Percentiles rank a stretch among this genome's conserved stretches.
phyloP scores from a whole-genome alignment of 2,329 filamentous ascomycete genomes.

The Cordyceps javanica region DNA sequence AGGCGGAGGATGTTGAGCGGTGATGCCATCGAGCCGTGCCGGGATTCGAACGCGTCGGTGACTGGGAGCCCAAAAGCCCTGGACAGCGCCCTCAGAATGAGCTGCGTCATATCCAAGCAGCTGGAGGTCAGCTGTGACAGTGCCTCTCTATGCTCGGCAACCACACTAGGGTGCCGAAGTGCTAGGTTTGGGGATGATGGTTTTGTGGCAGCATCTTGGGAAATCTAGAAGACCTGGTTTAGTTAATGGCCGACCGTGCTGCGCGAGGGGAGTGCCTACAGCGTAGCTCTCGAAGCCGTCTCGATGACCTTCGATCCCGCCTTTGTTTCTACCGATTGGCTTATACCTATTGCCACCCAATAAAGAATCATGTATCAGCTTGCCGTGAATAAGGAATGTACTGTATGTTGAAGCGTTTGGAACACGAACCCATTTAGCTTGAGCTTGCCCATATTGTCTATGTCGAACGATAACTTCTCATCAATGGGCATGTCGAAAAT shows the following conservation, averaged over 20 bases:
- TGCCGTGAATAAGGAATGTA: neutral
- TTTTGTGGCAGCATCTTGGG: no score
- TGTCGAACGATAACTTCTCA: neutral
- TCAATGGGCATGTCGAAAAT: neutral
- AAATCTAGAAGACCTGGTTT: neutral
- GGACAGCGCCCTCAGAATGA: neutral
- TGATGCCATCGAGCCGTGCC: neutral
- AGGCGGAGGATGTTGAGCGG: neutral
- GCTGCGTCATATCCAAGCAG: neutral
- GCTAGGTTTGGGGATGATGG: neutral
- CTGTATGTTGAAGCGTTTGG: neutral
- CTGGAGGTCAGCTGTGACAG: neutral
- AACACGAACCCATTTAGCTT: neutral
- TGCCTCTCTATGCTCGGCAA: neutral
- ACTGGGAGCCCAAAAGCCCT: neutral
- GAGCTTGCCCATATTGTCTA: neutral
- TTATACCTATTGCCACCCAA: neutral
- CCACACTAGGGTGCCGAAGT: neutral
- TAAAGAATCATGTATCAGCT: neutral
- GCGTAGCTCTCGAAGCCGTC: conserved; percentile 7
- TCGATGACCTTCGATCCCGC: neutral
- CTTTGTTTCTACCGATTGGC: neutral
- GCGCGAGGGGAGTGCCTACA: neutral
- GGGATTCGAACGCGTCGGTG: neutral
- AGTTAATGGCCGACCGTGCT: neutral